Conservation (phyloP, 257 asterid genomes). For the Solanum ossicruentum region DNA sequence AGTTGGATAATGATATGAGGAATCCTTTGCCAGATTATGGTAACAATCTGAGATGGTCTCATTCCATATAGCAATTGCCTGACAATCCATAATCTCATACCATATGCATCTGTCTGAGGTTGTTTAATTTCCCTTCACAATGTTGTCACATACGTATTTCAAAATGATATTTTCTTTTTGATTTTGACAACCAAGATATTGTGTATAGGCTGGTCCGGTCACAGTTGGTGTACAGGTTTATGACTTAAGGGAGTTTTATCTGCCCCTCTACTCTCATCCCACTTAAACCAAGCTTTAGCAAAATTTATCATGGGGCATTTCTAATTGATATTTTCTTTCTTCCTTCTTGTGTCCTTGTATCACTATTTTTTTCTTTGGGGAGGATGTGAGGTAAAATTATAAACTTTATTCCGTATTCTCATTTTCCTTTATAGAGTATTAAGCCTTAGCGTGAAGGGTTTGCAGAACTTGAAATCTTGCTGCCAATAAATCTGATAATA, state of each 20-base stretch:
- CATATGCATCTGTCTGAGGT: neutral
- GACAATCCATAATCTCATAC: neutral
- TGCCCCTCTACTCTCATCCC: neutral
- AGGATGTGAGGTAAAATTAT: neutral
- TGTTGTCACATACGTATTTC: neutral
- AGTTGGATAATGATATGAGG: slow-evolving; percentile 32
- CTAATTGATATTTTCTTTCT: neutral
- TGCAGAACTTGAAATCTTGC: neutral
- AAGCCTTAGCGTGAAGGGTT: neutral
- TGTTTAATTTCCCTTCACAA: neutral
- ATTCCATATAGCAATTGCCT: neutral
- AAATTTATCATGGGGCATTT: neutral
- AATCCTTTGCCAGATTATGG: slow-evolving; percentile 76
- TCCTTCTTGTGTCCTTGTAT: neutral
- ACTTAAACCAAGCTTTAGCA: neutral
- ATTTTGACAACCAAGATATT: neutral
- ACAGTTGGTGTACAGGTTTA: neutral
- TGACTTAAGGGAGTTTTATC: neutral
- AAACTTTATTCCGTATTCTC: neutral
- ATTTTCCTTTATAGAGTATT: neutral
- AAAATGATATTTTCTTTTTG: neutral
- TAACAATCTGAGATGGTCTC: slow-evolving; percentile 7
- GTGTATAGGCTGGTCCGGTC: neutral
- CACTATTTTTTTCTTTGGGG: neutral
- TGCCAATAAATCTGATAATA: neutral